Evolutionary conservation across 108 stramenopile genomes (phyloP), one percentile per base, ranked within the genome.

Genomic region (Mayamaea pseudoterrestris): DNA sequence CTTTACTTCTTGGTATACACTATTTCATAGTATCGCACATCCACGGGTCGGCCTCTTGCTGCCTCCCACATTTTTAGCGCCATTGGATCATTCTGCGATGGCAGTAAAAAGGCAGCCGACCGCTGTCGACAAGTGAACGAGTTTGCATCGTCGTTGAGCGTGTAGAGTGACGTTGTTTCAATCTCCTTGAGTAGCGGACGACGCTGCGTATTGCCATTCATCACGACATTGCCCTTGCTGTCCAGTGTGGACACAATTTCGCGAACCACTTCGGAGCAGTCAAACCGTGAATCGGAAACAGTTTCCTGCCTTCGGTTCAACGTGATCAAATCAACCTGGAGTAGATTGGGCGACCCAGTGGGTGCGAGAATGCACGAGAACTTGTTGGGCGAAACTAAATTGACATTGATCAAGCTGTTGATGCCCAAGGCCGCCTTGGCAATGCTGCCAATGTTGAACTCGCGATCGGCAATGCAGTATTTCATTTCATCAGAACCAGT

Each of bases 351-450:
- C 14, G 70, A 30, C 9, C 68, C 78, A 27, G 43, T 55, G 1
- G 80, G 80, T 16, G 76, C 76, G 42, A 89, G 48, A 13, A 89
- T 7, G 40, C 79, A 80, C 13, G 76, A 76, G 32, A 83, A 76
- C 47, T 80, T 65, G 59, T 89, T 83, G 11, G 86, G 86, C 5
- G 86, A 76, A 7, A 78, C 76, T 5, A 70, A 14, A 0, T 66
- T 25, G 7, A 83, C 69, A 64, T 89, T 74, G 13, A 80, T 55
- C 0, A 89, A 71, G 43, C 79, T 75, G 42, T 73, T 73, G 16
- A 52, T 68, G n/a, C 86, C 86, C 81, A 89, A 78, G 25, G 81
- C 76, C 12, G 71, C 78, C 49, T 71, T 78, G 21, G 71, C 86
- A 29, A 89, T 83, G 35, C 63, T 63, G 27, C 60, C 58, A 9